Conservation (phyloP, 148 eudicot species). For the Camellia sinensis region DNA sequence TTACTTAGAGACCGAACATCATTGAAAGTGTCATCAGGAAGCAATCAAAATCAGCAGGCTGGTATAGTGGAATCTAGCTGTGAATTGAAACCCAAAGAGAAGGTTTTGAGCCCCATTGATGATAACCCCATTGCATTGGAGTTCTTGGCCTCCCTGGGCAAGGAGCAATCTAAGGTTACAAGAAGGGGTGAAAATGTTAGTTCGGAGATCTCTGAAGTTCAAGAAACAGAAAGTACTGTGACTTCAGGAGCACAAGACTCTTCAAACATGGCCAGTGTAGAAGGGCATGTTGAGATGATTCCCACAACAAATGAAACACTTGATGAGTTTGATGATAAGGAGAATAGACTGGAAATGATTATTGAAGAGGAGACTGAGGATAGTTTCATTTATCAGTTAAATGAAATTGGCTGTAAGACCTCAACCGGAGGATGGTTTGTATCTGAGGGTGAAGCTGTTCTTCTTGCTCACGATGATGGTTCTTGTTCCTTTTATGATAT, state of each 20-base stretch:
- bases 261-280: constrained; percentile 27
- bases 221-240: constrained; percentile 42
- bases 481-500: constrained; percentile 83
- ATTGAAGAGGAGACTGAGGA: constrained; percentile 61
- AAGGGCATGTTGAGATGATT: constrained; percentile 30
- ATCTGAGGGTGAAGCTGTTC: constrained; percentile 86
- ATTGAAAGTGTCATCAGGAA: constrained; percentile 21
- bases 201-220: constrained; percentile 29
- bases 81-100: constrained; percentile 29
- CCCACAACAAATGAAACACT: constrained; percentile 60
- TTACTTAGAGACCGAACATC: constrained; percentile 49
- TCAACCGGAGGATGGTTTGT: constrained; percentile 93
- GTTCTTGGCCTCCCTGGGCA: constrained; percentile 49
- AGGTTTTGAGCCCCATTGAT: constrained; percentile 23
- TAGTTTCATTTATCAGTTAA: constrained; percentile 37
- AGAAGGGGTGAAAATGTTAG: constrained; percentile 14
- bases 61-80: constrained; percentile 9
- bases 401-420: constrained; percentile 62
- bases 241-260: constrained; percentile 30
- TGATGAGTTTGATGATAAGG: constrained; percentile 68
- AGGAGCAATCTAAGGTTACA: constrained; percentile 32
- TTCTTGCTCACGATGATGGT: constrained; percentile 84
- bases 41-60: constrained; percentile 11
- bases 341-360: constrained; percentile 41
- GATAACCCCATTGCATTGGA: constrained; percentile 47